These are phyloP conservation scores for Spathaspora sp. DNA, from an alignment of 1,139 yeast species.

Conservation along the genomic window DNA sequence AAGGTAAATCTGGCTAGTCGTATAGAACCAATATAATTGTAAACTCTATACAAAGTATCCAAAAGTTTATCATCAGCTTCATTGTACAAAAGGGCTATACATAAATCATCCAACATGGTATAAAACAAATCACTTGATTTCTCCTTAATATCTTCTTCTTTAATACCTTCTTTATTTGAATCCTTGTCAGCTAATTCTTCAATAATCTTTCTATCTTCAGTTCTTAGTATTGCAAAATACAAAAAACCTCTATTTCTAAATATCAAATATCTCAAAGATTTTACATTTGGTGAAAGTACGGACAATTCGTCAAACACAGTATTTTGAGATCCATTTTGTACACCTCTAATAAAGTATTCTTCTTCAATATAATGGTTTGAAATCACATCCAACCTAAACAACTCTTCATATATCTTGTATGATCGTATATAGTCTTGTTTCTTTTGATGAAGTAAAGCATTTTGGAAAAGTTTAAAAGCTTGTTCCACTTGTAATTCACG, in stretches of 20 bases:
- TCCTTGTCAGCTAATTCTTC: constrained; percentile 5
- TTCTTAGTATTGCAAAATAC: constrained; percentile 48
- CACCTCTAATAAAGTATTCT: constrained; percentile 35
- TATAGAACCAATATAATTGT: constrained; percentile 43
- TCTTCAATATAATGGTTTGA: constrained; percentile 50
- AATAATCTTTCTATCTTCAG: constrained; percentile 9
- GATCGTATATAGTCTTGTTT: constrained; percentile 49
- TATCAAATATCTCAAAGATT: constrained; percentile 71
- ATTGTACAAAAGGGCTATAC: constrained; percentile 55
- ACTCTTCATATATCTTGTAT: constrained; percentile 51
- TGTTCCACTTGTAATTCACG: constrained; percentile 86
- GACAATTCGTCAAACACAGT: constrained; percentile 41
- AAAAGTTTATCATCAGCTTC: constrained; percentile 62
- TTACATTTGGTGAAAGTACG: constrained; percentile 65
- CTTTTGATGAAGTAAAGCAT: constrained; percentile 65
- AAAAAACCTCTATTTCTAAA: constrained; percentile 81
- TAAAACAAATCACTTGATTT: constrained; percentile 31
- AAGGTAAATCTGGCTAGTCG: constrained; percentile 60
- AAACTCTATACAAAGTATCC: constrained; percentile 48
- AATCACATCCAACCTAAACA: constrained; percentile 70
- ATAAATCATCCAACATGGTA: constrained; percentile 55
- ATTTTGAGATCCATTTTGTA: constrained; percentile 39
- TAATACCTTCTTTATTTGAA: background rate
- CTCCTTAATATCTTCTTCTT: constrained; percentile 7
- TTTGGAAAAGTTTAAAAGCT: constrained; percentile 74